Base-by-base conservation (phyloP, 1,284 basidiomycete species). In the Phenoliferia sp. region DNA sequence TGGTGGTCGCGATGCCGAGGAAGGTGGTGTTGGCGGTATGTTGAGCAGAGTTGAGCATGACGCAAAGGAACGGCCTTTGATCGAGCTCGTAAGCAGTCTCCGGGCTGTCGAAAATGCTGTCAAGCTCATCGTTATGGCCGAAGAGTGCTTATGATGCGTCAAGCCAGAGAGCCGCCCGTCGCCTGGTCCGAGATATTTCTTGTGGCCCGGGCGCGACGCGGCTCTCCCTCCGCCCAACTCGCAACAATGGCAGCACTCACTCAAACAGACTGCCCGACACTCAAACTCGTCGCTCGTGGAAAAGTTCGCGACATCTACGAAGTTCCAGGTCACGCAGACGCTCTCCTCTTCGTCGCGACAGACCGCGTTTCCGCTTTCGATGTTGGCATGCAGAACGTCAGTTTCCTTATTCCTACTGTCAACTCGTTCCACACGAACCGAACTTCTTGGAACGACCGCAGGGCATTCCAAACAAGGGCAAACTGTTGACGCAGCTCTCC, bases 321-420 rank as follows among this genome's bases (percentile, higher is more conserved):
- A 19, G 76, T 84, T 58, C 90, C 71, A 82, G 86, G 71, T 80
- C 84, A 70, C 81, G 73, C 88, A 66, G 84, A 86, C 71, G 80
- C 80, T 73, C 84, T 97, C 33, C 85, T 99, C 65, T 98, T 99
- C 79, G 89, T 99, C 63, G 94, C 95, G 7, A 90, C 92, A 19
- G 96, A 99, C 81, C 85, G 96, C 69, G 96, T 98, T 78, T 95
- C 92, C 28, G 94, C 95, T 0, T 99, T 93, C 81, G 95, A 99
- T 83, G 90, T 98, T 70, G 89, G 96, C 77, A 85, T 97, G 76
- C 86, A 87, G 78, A 92, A 94, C 79, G 93, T 95, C 76, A 77
- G 88, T 83, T 33, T 33, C 7, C 31, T 22, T 22, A 3, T 15
- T 15, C 32, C 29, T 33, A 1, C 31, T 0, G 9, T 5, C n/a